These are phyloP conservation scores for Pythium periplocum DNA, from an alignment of 352 stramenopile species.

Conservation along the genomic window DNA sequence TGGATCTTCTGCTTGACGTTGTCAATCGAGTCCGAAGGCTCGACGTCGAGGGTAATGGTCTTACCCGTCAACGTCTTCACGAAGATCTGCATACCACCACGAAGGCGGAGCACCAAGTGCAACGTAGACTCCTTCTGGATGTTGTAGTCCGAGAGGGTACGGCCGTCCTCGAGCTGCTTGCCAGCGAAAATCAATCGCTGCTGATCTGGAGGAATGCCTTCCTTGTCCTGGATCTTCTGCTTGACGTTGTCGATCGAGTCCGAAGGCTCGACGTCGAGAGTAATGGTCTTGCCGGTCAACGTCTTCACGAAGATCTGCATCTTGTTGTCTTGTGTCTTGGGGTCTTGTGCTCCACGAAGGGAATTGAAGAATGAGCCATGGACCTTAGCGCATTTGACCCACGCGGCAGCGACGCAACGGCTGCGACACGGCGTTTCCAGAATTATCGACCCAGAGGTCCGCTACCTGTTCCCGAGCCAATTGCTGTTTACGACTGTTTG, in stretches of 20 bases:
- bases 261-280: conserved; percentile 88
- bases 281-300: conserved; percentile 90
- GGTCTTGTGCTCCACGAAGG: conserved; percentile 13
- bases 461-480: too few relatives aligned
- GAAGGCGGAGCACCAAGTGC: conserved; percentile 86
- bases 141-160: conserved; percentile 91
- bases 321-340: conserved; percentile 8
- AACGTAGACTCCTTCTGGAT: conserved; percentile 94
- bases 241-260: conserved; percentile 97
- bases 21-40: conserved; percentile 89
- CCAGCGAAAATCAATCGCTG: conserved; percentile 95
- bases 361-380: conserved; percentile 21
- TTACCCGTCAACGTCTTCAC: conserved; percentile 93
- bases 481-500: neutral
- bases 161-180: conserved; percentile 92
- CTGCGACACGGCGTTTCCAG: neutral
- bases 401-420: neutral
- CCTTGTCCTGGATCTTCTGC: conserved; percentile 92
- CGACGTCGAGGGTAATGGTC: conserved; percentile 87
- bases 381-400: neutral
- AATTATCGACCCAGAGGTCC: neutral
- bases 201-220: conserved; percentile 93
- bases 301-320: conserved; percentile 94
- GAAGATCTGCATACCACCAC: conserved; percentile 83
- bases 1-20: conserved; percentile 96